phyloP scores from a whole-genome alignment of 2,329 filamentous ascomycete genomes.

The Colletotrichum sp. region DNA sequence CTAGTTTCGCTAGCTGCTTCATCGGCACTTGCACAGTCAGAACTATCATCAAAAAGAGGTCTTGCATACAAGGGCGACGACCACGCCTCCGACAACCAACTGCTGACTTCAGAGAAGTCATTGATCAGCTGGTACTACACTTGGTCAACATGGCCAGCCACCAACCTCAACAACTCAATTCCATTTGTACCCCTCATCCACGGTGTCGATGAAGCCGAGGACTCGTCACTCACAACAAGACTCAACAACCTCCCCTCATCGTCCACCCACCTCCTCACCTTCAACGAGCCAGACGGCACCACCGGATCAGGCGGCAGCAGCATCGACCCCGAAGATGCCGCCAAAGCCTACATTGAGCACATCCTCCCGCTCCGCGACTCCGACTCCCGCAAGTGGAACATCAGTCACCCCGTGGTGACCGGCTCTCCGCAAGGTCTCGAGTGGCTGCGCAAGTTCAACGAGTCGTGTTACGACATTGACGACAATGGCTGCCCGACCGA shows the following conservation, averaged over 20 bases:
- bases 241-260: slow-evolving; percentile 33
- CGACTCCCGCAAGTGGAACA: slow-evolving; percentile 33
- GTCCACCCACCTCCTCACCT: slow-evolving; percentile 42
- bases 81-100: slow-evolving; percentile 32
- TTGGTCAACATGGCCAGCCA: slow-evolving; percentile 38
- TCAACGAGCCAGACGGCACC: slow-evolving; percentile 47
- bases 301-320: slow-evolving; percentile 42
- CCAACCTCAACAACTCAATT: slow-evolving; percentile 27
- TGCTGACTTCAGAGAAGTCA: slow-evolving; percentile 39
- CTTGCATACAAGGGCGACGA: slow-evolving; percentile 17
- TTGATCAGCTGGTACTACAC: slow-evolving; percentile 48
- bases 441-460: slow-evolving; percentile 44
- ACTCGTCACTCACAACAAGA: slow-evolving; percentile 26
- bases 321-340: slow-evolving; percentile 42
- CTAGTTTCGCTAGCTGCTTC: not conserved
- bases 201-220: slow-evolving; percentile 35
- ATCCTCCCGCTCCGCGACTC: slow-evolving; percentile 34
- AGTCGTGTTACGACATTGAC: slow-evolving; percentile 42
- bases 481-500: slow-evolving; percentile 41
- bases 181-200: slow-evolving; percentile 44
- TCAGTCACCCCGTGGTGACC: slow-evolving; percentile 46
- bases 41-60: slow-evolving; percentile 8
- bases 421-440: slow-evolving; percentile 41
- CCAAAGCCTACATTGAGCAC: slow-evolving; percentile 38
- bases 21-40: not conserved